Evolutionary conservation across 805 yeast species (phyloP).

Genomic region (Saccharomyces kudriavzevii): DNA sequence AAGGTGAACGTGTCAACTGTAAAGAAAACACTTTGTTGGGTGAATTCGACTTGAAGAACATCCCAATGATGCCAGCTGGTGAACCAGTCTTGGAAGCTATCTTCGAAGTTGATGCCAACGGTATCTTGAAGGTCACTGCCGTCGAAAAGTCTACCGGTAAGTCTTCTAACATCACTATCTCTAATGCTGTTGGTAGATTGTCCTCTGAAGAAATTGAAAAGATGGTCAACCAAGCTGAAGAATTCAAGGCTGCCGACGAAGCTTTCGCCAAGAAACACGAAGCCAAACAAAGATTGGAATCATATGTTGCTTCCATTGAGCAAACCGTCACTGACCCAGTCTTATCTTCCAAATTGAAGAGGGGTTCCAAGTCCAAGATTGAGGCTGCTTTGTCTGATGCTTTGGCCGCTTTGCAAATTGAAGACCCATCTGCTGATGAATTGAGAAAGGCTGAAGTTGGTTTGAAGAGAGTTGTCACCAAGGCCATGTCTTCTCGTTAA

Average conservation of each 20-base stretch:
- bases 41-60: conserved; percentile 94
- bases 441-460: conserved; percentile 96
- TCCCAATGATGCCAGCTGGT: conserved; percentile 97
- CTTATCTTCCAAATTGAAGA: conserved; percentile 91
- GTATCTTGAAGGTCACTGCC: conserved; percentile 98
- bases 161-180: conserved; percentile 94
- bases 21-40: conserved; percentile 93
- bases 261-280: conserved; percentile 98
- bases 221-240: conserved; percentile 96
- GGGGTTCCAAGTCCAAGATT: conserved; percentile 89
- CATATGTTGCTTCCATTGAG: conserved; percentile 91
- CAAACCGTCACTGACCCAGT: conserved; percentile 94
- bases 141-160: conserved; percentile 97
- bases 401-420: conserved; percentile 90
- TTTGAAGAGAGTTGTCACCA: conserved; percentile 96
- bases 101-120: conserved; percentile 97
- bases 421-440: conserved; percentile 92
- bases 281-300: conserved; percentile 96
- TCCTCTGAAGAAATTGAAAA: conserved; percentile 91
- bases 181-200: conserved; percentile 96
- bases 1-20: conserved; percentile 99
- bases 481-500: conserved; percentile 96
- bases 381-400: conserved; percentile 96
- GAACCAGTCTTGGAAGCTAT: conserved; percentile 98
- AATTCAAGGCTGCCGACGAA: conserved; percentile 95